Evolutionary conservation across 345 rosid species (phyloP).

Genomic region (Populus ilicifolia): DNA sequence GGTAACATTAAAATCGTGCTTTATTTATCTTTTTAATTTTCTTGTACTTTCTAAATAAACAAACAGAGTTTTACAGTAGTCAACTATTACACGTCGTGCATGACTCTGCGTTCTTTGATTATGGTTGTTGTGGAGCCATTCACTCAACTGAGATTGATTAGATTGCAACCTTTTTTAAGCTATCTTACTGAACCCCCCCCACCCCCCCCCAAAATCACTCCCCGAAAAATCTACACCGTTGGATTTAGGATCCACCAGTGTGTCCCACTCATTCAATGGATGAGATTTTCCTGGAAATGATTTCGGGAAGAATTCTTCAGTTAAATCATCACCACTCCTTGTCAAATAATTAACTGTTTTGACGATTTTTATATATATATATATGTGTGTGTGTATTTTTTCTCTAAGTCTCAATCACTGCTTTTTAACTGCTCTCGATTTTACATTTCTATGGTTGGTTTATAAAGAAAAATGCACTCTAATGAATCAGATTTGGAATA

Average conservation of each 20-base stretch:
- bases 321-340: neutral
- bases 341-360: neutral
- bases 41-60: constrained; percentile 13
- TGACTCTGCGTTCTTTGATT: neutral
- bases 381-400: neutral
- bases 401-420: neutral
- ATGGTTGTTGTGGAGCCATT: constrained; percentile 1
- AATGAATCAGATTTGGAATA: too few species aligned
- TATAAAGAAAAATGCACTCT: too few species aligned
- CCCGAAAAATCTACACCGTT: neutral
- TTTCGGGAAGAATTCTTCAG: too few species aligned
- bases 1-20: neutral
- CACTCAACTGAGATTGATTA: neutral
- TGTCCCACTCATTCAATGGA: too few species aligned
- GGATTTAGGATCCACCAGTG: too few species aligned
- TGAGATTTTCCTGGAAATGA: too few species aligned
- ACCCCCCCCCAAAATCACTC: too few species aligned
- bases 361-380: neutral
- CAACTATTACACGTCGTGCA: neutral
- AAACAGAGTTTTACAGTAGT: constrained; percentile 7
- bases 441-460: too few species aligned
- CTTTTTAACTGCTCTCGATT: neutral
- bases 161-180: neutral
- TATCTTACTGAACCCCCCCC: too few species aligned
- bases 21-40: neutral